Evolutionary conservation across 345 rosid species (phyloP), one percentile per base, ranked within the genome.

Genomic region (Sonneratia caseolaris): DNA sequence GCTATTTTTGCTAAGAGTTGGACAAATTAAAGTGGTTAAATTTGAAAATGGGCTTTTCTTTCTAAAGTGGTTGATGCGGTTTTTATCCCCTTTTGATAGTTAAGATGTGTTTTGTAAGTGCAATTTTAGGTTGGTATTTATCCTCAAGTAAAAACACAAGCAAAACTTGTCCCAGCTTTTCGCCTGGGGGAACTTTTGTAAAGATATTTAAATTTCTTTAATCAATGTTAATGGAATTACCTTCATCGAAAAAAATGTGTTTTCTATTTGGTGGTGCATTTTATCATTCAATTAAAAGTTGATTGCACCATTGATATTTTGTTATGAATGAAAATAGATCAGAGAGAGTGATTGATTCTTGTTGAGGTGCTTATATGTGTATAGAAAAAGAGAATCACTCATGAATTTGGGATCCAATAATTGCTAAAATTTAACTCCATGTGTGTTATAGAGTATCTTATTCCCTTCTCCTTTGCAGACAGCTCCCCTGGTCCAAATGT

Each of bases 391-490:
- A 47, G 51, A 47, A 47, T 7, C 16, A 47, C 51, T 47, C 64
- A 1, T 57, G 64, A 24, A 57, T 7, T 5, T 57, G 64, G 35
- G 12, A 57, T 57, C 32, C 5, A 57, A 57, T 21, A 21, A 8
- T 57, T 35, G 66, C 66, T 62, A 27, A 61, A 62, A 35, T 7
- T 22, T 5, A 18, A n/a, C 62, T 21, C 32, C 2, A 10, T 61
- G n/a, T 61, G 37, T 61, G 66, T 13, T 2, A 61, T 57, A 2
- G 22, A 9, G 2, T 61, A 11, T 61, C 1, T 32, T 22, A 61
- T 3, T 27, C 18, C 66, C 37, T 61, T 53, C 24, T 61, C 66
- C 35, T n/a, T 57, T 61, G 66, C 66, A 62, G 66, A 62, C 66
- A 62, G 19, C 37, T 27, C 37, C 37, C 66, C 37, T 62, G 9